Evolutionary conservation across 371 early-diverging fungal species (phyloP).

Genomic region (Haplosporangium sp.): DNA sequence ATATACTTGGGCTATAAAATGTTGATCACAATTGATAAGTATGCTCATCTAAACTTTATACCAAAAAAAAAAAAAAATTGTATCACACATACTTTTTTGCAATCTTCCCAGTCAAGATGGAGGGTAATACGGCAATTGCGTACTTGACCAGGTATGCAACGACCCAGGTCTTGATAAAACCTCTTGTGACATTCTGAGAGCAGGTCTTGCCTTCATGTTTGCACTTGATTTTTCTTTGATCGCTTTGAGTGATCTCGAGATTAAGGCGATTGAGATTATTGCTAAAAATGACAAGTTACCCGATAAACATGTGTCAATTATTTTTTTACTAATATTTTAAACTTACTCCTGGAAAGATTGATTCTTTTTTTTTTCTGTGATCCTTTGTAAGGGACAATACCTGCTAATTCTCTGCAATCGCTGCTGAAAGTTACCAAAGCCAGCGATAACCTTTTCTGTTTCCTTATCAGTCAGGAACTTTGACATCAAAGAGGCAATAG

Average conservation of each 20-base stretch:
- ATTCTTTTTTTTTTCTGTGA: too few species aligned
- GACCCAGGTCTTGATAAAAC: slow-evolving; percentile 79
- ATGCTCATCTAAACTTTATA: too few species aligned
- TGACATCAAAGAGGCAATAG: slow-evolving; percentile 79
- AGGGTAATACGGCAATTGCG: slow-evolving; percentile 75
- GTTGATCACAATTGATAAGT: neutral
- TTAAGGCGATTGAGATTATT: slow-evolving; percentile 72
- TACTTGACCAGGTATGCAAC: slow-evolving; percentile 82
- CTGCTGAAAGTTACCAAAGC: slow-evolving; percentile 77
- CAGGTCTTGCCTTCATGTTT: slow-evolving; percentile 84
- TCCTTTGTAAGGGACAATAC: slow-evolving; percentile 27
- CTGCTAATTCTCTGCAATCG: slow-evolving; percentile 75
- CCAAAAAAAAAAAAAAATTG: too few species aligned
- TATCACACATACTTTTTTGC: slow-evolving; percentile 65
- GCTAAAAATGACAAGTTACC: slow-evolving; percentile 33
- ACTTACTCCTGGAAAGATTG: too few species aligned
- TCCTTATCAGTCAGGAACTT: slow-evolving; percentile 85
- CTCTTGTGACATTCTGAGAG: slow-evolving; percentile 78
- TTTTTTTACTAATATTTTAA: too few species aligned
- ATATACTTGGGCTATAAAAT: slow-evolving; percentile 60
- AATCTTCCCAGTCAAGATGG: slow-evolving; percentile 72
- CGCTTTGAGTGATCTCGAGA: slow-evolving; percentile 59
- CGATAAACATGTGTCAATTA: neutral
- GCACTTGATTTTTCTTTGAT: slow-evolving; percentile 60
- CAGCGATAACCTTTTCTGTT: slow-evolving; percentile 75